Conservation (phyloP, 208 protist genomes). For the Trypanosoma avium region DNA sequence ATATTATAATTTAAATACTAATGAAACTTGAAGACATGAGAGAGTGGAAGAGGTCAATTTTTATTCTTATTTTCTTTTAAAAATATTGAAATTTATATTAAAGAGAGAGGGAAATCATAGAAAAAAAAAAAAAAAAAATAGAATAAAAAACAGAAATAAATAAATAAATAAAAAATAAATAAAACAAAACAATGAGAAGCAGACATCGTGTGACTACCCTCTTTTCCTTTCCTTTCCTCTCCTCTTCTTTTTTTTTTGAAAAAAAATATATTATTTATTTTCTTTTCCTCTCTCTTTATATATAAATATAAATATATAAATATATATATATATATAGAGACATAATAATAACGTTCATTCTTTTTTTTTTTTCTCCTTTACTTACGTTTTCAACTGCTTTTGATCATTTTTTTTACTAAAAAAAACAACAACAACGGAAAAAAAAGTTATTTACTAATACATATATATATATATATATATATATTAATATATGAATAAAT, state of each 20-base stretch:
- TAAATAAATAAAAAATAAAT: not conserved
- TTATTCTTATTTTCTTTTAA: no score
- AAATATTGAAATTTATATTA: no score
- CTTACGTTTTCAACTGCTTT: no score
- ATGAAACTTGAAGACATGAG: no score
- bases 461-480: not conserved
- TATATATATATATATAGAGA: no score
- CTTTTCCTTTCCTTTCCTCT: not conserved
- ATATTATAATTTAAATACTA: no score
- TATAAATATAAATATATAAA: not conserved
- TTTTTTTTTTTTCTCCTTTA: no score
- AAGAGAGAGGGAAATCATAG: not conserved
- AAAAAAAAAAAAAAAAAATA: constrained; percentile 2
- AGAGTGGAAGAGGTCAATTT: no score
- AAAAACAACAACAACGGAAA: not conserved
- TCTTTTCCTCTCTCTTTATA: not conserved
- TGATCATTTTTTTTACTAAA: no score
- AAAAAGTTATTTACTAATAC: not conserved
- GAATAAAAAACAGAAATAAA: not conserved
- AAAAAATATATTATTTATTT: constrained; percentile 1
- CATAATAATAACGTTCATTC: no score
- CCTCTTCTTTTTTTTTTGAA: not conserved
- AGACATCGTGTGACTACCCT: not conserved
- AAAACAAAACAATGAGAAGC: not conserved
- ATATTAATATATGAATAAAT: no score